Evolutionary conservation across 345 rosid genomes (phyloP).

Genomic region (Excoecaria agallocha): DNA sequence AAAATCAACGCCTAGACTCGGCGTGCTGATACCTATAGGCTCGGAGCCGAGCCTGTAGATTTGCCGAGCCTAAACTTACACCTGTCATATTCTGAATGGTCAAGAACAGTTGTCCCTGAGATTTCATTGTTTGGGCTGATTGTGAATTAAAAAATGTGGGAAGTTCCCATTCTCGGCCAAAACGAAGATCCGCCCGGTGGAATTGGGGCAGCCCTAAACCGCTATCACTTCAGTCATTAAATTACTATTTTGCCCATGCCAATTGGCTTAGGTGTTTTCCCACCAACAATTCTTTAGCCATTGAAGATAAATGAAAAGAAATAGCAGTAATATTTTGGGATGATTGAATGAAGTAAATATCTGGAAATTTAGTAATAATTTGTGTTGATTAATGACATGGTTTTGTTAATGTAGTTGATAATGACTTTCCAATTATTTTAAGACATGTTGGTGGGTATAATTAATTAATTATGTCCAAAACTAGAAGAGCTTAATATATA

Average conservation of each 20-base stretch:
- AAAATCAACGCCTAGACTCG: background rate
- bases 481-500: background rate
- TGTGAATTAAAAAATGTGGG: conserved; percentile 3
- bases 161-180: conserved; percentile 31
- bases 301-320: conserved; percentile 6
- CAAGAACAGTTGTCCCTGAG: conserved; percentile 28
- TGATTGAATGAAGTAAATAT: background rate
- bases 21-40: conserved; percentile 9
- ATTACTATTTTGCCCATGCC: conserved; percentile 13
- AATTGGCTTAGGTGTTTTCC: background rate
- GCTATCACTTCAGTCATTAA: background rate
- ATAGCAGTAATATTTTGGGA: background rate
- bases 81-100: conserved; percentile 2
- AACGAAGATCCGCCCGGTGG: conserved; percentile 34
- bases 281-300: background rate
- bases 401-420: no score
- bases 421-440: conserved; percentile 6
- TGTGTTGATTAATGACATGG: background rate
- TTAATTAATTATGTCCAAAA: background rate
- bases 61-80: background rate
- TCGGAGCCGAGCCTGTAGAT: conserved; percentile 22
- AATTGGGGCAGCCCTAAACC: conserved; percentile 10
- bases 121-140: conserved; percentile 23
- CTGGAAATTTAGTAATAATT: background rate
- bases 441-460: background rate